phyloP scores from a whole-genome alignment of 805 yeast genomes.

The Kodamaea leandrae region DNA sequence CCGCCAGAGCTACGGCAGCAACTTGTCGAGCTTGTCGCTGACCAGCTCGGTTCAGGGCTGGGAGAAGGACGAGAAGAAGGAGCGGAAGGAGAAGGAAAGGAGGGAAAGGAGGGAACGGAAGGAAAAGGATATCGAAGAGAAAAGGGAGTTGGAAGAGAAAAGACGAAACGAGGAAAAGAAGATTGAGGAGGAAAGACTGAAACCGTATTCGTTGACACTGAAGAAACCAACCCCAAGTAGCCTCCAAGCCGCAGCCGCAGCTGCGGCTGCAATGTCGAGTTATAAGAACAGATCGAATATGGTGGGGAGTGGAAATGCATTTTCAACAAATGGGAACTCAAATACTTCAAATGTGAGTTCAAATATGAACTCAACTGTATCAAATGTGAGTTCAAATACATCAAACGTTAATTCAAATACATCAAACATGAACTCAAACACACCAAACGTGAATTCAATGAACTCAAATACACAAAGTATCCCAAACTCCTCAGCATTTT shows the following conservation, averaged over 20 bases:
- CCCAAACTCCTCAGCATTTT: too few species aligned
- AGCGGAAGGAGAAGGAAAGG: neutral
- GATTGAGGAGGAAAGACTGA: neutral
- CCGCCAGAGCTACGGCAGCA: conserved; percentile 12
- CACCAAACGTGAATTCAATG: too few species aligned
- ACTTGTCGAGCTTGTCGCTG: conserved; percentile 9
- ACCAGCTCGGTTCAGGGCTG: neutral
- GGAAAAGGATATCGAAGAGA: neutral
- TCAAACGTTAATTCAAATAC: too few species aligned
- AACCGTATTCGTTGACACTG: conserved; percentile 4
- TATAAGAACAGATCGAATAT: neutral
- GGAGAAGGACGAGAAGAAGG: neutral
- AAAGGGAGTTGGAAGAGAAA: neutral
- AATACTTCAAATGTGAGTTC: too few species aligned
- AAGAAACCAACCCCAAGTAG: neutral
- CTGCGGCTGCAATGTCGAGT: conserved; percentile 10
- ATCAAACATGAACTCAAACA: too few species aligned
- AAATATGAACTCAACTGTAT: too few species aligned
- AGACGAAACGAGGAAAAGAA: neutral
- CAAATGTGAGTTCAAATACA: too few species aligned
- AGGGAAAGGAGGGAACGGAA: neutral
- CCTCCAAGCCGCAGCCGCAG: conserved; percentile 9
- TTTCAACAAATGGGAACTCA: too few species aligned
- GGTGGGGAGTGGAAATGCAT: too few species aligned
- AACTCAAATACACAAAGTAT: too few species aligned